Base-by-base conservation (phyloP, 2,329 filamentous ascomycete species). In the Colletotrichum sp. region DNA sequence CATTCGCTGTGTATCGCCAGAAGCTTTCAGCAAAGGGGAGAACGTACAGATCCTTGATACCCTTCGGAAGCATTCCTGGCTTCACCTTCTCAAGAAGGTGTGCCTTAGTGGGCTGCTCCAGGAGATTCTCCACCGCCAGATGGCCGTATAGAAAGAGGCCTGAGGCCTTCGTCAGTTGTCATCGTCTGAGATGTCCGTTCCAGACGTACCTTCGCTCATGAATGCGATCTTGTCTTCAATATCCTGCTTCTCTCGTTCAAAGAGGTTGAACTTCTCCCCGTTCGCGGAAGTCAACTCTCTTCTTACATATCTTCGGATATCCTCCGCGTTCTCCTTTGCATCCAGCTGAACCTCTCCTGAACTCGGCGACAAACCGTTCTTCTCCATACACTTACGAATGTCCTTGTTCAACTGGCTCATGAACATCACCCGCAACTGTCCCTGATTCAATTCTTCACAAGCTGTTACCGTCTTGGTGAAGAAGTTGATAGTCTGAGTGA, bases 321-420 rank as follows among this genome's bases (percentile, higher is more conserved):
- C 77, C 13, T 67, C 39, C 2, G 3, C 4, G 5, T 77, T 78
- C n/a, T 75, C 66, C 2, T 67, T 57, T 2, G 80, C 78, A 72
- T 82, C 82, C 8, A 34, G 25, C 27, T 78, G 59, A 8, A 86
- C 84, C 39, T 84, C 84, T 3, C 71, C 61, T 7, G 77, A 74
- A 4, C 80, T 82, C 19, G 83, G 71, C 11, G 77, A 67, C 22
- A 78, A 69, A 3, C 69, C 71, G 3, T 71, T 72, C 6, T 68
- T 66, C 1, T 70, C 74, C 63, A 85, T 74, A n/a, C n/a, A n/a
- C n/a, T n/a, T n/a, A n/a, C n/a, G n/a, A n/a, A n/a, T n/a, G n/a
- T n/a, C n/a, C n/a, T n/a, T n/a, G n/a, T n/a, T n/a, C n/a, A n/a
- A 72, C 25, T 81, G 83, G 70, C 84, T 85, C 34, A 84, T 69